These are phyloP conservation scores for Suillus fuscotomentosus DNA, from an alignment of 768 basidiomycete species.

Conservation along the genomic window DNA sequence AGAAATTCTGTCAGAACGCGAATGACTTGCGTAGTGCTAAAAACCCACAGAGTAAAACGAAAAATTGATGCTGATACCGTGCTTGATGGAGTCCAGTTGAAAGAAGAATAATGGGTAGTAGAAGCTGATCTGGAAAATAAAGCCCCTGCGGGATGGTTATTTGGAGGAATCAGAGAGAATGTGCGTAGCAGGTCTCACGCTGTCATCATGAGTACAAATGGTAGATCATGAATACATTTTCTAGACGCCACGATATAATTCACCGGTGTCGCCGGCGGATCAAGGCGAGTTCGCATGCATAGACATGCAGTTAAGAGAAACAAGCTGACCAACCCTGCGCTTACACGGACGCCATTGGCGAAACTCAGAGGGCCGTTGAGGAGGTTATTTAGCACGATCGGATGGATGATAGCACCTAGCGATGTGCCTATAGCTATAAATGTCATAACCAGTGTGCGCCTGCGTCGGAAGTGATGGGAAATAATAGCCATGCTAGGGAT, in stretches of 20 bases:
- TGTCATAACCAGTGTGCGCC: slow-evolving; percentile 8
- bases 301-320: background rate
- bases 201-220: slow-evolving; percentile 22
- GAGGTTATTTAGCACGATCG: background rate
- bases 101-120: slow-evolving; percentile 58
- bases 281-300: background rate
- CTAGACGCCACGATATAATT: slow-evolving; percentile 15
- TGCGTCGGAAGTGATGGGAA: slow-evolving; percentile 42
- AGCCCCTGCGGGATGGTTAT: slow-evolving; percentile 13
- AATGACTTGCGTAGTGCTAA: background rate
- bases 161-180: background rate
- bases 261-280: background rate
- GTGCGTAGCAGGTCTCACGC: slow-evolving; percentile 12
- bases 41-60: slow-evolving; percentile 52
- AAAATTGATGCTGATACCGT: slow-evolving; percentile 42
- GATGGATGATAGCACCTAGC: background rate
- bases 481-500: slow-evolving; percentile 43
- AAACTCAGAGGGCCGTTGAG: background rate
- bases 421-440: background rate
- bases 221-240: slow-evolving; percentile 23
- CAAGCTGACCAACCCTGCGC: background rate
- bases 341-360: background rate
- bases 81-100: slow-evolving; percentile 52
- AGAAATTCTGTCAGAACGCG: background rate
- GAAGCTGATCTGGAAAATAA: slow-evolving; percentile 12